phyloP scores from a whole-genome alignment of 805 yeast genomes.

The Teunomyces kruisii region DNA sequence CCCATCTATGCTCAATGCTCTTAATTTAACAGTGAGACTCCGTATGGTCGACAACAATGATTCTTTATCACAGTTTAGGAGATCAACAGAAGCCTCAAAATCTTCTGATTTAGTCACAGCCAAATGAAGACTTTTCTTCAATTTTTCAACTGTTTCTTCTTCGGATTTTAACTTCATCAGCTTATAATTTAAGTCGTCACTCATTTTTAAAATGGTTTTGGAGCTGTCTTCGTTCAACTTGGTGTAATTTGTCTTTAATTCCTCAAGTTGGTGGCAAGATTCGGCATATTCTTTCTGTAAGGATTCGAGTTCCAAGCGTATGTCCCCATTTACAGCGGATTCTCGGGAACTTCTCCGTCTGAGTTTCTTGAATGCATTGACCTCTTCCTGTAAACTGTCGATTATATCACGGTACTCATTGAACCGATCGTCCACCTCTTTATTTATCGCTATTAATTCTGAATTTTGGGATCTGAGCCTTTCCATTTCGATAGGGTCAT shows the following conservation, averaged over 20 bases:
- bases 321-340: background rate
- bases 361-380: conserved; percentile 24
- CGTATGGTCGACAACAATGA: conserved; percentile 35
- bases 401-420: conserved; percentile 31
- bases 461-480: conserved; percentile 17
- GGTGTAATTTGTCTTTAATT: conserved; percentile 12
- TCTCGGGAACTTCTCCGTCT: conserved; percentile 3
- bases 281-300: background rate
- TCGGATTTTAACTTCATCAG: conserved; percentile 15
- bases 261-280: conserved; percentile 11
- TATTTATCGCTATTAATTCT: conserved; percentile 16
- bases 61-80: conserved; percentile 37
- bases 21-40: conserved; percentile 38
- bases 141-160: conserved; percentile 22
- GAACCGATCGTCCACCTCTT: conserved; percentile 24
- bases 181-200: conserved; percentile 18
- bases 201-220: conserved; percentile 20
- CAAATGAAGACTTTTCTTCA: conserved; percentile 36
- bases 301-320: background rate
- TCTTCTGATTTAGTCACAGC: conserved; percentile 48
- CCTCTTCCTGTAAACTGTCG: conserved; percentile 31
- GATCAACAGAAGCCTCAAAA: conserved; percentile 32
- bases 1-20: conserved; percentile 19
- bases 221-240: conserved; percentile 24
- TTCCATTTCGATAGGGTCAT: conserved; percentile 9